Conservation (phyloP, 495 filamentous ascomycete species). For the Parathielavia appendiculata region DNA sequence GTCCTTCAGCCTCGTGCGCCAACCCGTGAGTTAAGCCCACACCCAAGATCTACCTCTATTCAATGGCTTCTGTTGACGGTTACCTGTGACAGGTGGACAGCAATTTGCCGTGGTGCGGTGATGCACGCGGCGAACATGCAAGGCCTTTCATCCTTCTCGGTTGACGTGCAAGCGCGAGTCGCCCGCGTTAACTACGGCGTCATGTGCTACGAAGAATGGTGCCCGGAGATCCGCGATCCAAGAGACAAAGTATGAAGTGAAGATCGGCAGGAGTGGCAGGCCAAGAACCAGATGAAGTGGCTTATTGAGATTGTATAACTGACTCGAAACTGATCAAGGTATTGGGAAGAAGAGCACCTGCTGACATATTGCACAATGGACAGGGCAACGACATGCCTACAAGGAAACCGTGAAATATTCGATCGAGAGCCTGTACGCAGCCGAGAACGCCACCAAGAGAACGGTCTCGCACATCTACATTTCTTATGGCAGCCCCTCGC, state of each 20-base stretch:
- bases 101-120: slow-evolving; percentile 14
- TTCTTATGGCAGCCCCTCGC: background rate
- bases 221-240: background rate
- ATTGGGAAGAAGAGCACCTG: background rate
- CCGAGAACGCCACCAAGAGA: background rate
- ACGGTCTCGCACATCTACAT: background rate
- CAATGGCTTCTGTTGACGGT: background rate
- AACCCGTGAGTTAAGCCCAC: slow-evolving; percentile 8
- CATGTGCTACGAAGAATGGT: background rate
- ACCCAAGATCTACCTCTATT: background rate
- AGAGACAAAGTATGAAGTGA: slow-evolving; percentile 1
- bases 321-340: too few relatives aligned
- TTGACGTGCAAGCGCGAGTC: slow-evolving; percentile 4
- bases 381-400: background rate
- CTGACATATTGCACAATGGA: background rate
- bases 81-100: slow-evolving; percentile 5
- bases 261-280: background rate
- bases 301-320: background rate
- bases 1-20: slow-evolving; percentile 11
- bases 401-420: background rate
- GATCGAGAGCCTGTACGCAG: background rate
- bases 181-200: slow-evolving; percentile 4
- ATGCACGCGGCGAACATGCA: background rate
- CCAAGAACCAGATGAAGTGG: background rate
- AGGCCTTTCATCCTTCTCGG: background rate